These are phyloP conservation scores for Clonostachys chloroleuca DNA, from an alignment of 2,329 filamentous ascomycete species.

Conservation along the genomic window DNA sequence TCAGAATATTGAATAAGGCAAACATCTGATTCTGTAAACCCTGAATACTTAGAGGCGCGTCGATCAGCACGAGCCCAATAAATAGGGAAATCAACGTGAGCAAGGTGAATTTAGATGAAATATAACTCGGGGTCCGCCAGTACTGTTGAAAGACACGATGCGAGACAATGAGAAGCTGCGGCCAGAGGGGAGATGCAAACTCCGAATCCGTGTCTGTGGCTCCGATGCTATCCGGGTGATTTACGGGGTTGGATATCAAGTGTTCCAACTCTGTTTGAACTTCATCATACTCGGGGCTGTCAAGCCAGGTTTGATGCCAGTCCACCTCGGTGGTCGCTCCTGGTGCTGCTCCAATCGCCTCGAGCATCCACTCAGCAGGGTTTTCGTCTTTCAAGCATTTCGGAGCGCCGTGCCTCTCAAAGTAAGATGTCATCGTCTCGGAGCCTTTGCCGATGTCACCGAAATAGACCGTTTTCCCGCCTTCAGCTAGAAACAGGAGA, in stretches of 20 bases:
- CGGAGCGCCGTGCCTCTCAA: conserved; percentile 55
- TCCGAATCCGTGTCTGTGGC: conserved; percentile 38
- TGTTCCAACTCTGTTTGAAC: conserved; percentile 36
- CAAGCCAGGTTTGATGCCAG: conserved; percentile 52
- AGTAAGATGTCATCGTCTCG: conserved; percentile 40
- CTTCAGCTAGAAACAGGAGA: conserved; percentile 43
- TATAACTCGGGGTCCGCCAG: conserved; percentile 49
- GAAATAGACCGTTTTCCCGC: conserved; percentile 46
- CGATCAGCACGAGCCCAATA: conserved; percentile 65
- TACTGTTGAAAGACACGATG: conserved; percentile 28
- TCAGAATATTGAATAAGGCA: conserved; percentile 65
- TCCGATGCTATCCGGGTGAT: conserved; percentile 40
- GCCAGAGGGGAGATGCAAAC: conserved; percentile 12
- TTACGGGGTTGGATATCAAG: conserved; percentile 16
- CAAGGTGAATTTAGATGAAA: conserved; percentile 47
- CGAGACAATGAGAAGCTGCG: conserved; percentile 23
- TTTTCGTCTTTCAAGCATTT: conserved; percentile 54
- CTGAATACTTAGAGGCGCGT: conserved; percentile 53
- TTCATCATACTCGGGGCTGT: conserved; percentile 31
- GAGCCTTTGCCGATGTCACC: conserved; percentile 45
- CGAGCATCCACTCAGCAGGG: conserved; percentile 43
- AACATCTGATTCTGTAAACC: conserved; percentile 71
- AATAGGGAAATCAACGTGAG: conserved; percentile 38
- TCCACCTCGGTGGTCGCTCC: conserved; percentile 62
- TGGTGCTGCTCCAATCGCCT: conserved; percentile 26